A percentile compares a stretch with the other conserved stretches of the same genome.
phyloP scores from a whole-genome alignment of 129 eudicot species.

The Cynara cardunculus region DNA sequence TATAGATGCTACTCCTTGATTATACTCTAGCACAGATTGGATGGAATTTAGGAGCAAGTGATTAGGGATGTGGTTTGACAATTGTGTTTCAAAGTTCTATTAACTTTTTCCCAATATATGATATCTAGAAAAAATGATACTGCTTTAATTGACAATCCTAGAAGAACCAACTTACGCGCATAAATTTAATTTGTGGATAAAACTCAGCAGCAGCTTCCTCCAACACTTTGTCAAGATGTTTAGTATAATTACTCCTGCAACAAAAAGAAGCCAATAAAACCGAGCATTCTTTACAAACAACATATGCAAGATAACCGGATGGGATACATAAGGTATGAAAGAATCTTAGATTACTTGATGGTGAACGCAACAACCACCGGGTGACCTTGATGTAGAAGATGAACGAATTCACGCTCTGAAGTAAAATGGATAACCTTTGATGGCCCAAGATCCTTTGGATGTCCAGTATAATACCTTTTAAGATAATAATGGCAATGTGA shows the following conservation, averaged over 20 bases:
- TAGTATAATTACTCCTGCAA: slow-evolving; percentile 73
- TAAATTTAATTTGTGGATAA: slow-evolving; percentile 72
- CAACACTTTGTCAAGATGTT: slow-evolving; percentile 81
- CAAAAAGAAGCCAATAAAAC: slow-evolving; percentile 8
- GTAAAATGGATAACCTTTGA: slow-evolving; percentile 83
- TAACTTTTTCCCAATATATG: neutral
- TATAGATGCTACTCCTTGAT: too few species aligned
- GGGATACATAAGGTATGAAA: neutral
- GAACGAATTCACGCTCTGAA: slow-evolving; percentile 94
- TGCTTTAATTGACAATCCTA: neutral
- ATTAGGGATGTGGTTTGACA: neutral
- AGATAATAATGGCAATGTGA: neutral
- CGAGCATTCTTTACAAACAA: neutral
- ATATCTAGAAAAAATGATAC: neutral
- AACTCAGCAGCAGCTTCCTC: slow-evolving; percentile 90
- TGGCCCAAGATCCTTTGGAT: slow-evolving; percentile 90
- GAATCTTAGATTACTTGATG: slow-evolving; percentile 46
- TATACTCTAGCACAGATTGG: too few species aligned
- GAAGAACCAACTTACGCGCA: slow-evolving; percentile 68
- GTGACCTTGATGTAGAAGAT: slow-evolving; percentile 83
- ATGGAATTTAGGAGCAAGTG: neutral
- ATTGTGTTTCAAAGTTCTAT: neutral
- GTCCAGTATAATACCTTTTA: slow-evolving; percentile 84
- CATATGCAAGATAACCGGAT: neutral
- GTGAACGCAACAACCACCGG: slow-evolving; percentile 93